Evolutionary conservation across 192 early-diverging fungal species (phyloP).

Genomic region (Jimgerdemannia flammicorona): DNA sequence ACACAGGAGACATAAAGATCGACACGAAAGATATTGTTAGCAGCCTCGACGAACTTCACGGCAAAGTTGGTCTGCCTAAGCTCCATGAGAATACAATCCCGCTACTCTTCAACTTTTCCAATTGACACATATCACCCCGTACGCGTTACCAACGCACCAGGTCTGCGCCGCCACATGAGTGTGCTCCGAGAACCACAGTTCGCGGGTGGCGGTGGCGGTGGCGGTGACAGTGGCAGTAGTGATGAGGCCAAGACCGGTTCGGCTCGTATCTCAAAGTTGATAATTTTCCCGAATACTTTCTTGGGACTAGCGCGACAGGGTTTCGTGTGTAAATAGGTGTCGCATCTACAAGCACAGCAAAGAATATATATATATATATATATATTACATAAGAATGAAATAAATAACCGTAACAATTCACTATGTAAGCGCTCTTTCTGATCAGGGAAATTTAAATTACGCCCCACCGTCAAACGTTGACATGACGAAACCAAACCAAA

Average conservation of each 20-base stretch:
- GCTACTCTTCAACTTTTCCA: too few relatives aligned
- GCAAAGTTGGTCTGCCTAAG: too few relatives aligned
- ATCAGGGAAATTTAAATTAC: background rate
- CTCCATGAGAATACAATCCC: too few relatives aligned
- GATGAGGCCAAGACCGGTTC: background rate
- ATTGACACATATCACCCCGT: slow-evolving; percentile 64
- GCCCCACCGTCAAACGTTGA: too few relatives aligned
- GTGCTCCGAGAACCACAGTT: slow-evolving; percentile 65
- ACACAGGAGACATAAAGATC: too few relatives aligned
- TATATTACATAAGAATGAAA: background rate
- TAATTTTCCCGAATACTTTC: background rate
- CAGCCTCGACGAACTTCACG: too few relatives aligned
- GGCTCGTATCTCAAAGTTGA: background rate
- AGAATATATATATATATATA: background rate
- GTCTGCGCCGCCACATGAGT: slow-evolving; percentile 78
- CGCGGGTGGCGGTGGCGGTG: slow-evolving; percentile 14
- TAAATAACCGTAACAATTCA: background rate
- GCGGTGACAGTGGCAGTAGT: background rate
- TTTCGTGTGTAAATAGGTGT: background rate
- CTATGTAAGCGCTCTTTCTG: background rate
- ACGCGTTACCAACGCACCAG: slow-evolving; percentile 66
- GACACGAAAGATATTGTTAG: too few relatives aligned
- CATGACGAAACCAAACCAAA: too few relatives aligned
- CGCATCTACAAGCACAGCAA: slow-evolving; percentile 11
- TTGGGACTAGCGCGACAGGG: too few relatives aligned